A percentile compares a stretch with the other conserved stretches of the same genome.
These are phyloP conservation scores for Pisolithus albus DNA, from an alignment of 768 basidiomycete genomes.

Conservation along the genomic window DNA sequence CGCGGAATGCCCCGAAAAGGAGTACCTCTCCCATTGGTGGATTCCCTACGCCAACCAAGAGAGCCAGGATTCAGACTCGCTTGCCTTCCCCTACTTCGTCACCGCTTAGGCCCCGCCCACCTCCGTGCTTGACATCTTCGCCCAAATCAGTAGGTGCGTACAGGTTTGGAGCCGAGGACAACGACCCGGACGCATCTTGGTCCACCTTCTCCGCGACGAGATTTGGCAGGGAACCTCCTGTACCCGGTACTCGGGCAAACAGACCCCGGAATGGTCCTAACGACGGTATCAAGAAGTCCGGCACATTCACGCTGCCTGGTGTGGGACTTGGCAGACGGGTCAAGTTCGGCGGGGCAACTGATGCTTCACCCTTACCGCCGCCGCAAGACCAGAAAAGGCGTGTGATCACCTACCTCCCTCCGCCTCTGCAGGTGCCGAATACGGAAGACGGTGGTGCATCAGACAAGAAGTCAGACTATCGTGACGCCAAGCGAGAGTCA, in stretches of 20 bases:
- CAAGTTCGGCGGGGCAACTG: not conserved
- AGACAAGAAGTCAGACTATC: not conserved
- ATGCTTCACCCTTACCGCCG: not conserved
- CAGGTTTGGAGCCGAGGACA: slow-evolving; percentile 5
- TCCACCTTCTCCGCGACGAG: not conserved
- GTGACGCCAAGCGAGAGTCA: not conserved
- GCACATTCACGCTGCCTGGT: not conserved
- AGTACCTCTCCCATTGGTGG: not conserved
- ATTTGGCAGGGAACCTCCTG: not conserved
- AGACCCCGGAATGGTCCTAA: not conserved
- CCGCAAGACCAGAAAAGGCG: slow-evolving; percentile 10
- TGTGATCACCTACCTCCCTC: slow-evolving; percentile 25
- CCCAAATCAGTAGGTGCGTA: slow-evolving; percentile 3
- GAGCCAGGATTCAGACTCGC: not conserved
- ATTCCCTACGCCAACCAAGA: not conserved
- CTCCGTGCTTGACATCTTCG: no score
- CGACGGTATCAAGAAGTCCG: not conserved
- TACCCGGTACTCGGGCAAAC: not conserved
- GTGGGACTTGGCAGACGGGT: not conserved
- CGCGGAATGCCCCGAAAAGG: not conserved
- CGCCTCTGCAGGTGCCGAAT: slow-evolving; percentile 10
- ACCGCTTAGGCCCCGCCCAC: slow-evolving; percentile 5
- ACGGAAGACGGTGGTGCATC: not conserved
- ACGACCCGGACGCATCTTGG: not conserved
- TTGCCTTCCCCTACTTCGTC: slow-evolving; percentile 13